phyloP scores from a whole-genome alignment of 768 basidiomycete species.

The Lentinus tigrinus region DNA sequence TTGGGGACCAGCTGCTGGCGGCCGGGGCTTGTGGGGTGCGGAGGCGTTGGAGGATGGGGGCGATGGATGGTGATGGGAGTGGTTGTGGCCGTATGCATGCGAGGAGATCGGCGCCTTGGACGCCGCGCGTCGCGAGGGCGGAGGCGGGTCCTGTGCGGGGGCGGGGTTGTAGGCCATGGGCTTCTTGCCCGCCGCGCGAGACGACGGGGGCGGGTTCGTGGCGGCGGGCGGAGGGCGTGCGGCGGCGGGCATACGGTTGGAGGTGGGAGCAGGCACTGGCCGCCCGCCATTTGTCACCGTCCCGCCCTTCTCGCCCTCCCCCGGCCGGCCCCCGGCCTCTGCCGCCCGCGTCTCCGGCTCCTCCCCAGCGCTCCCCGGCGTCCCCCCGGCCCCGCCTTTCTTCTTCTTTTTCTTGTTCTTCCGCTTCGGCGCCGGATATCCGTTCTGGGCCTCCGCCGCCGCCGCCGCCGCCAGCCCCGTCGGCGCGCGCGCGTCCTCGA shows the following conservation, averaged over 20 bases:
- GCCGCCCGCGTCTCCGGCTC: conserved; percentile 18
- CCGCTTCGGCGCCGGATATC: conserved; percentile 16
- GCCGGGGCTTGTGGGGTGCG: conserved; percentile 36
- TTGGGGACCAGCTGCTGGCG: conserved; percentile 31
- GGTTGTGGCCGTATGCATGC: conserved; percentile 48
- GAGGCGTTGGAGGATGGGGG: conserved; percentile 43
- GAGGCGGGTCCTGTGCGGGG: conserved; percentile 35
- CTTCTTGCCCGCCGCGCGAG: conserved; percentile 88
- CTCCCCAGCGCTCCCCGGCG: too few species aligned
- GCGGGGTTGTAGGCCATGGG: conserved; percentile 73
- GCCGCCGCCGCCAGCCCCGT: conserved; percentile 13
- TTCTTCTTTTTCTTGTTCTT: conserved; percentile 22
- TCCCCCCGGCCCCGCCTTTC: not conserved
- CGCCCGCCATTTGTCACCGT: conserved; percentile 36
- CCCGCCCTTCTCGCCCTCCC: conserved; percentile 9
- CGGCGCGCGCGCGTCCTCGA: conserved; percentile 28
- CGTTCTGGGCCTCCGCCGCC: conserved; percentile 31
- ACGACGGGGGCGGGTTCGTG: conserved; percentile 59
- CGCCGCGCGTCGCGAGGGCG: conserved; percentile 37
- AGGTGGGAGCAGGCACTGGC: conserved; percentile 36
- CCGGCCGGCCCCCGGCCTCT: conserved; percentile 21
- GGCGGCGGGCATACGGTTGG: conserved; percentile 44
- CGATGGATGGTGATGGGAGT: conserved; percentile 57
- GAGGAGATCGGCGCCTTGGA: conserved; percentile 57
- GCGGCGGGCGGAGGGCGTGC: conserved; percentile 36